A percentile compares a stretch with the other conserved stretches of the same genome.
Evolutionary conservation across 768 basidiomycete genomes (phyloP).

Genomic region (Clitopilus hobsonii): DNA sequence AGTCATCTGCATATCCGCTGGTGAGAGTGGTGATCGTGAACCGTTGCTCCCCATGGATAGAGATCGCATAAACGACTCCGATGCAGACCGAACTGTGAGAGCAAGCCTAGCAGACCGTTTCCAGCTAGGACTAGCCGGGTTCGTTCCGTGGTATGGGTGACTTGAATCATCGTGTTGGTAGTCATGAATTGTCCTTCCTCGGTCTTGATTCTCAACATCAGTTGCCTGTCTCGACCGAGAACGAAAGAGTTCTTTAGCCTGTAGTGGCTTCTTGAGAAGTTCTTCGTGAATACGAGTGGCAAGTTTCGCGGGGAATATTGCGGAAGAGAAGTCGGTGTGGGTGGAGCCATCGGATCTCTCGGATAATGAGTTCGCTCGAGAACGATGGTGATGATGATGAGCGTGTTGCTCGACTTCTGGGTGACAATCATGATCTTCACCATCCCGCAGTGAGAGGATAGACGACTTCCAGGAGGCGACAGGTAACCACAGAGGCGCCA

Average conservation of each 20-base stretch:
- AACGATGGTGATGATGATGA: not conserved
- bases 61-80: no score
- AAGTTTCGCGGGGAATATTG: not conserved
- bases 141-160: no score
- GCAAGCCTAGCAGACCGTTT: no score
- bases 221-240: not conserved
- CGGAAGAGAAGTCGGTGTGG: not conserved
- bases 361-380: slow-evolving; percentile 7
- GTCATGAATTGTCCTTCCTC: not conserved
- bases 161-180: no score
- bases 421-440: no score
- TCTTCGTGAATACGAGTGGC: not conserved
- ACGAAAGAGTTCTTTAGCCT: not conserved
- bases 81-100: no score
- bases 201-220: slow-evolving; percentile 4
- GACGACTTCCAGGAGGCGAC: slow-evolving; percentile 4
- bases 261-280: not conserved
- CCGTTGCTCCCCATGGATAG: no score
- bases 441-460: slow-evolving; percentile 1
- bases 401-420: no score
- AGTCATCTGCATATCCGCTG: no score
- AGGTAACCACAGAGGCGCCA: slow-evolving; percentile 8
- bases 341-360: slow-evolving; percentile 5
- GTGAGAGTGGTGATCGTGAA: no score
- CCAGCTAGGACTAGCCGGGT: no score